Evolutionary conservation across 2,329 filamentous ascomycete genomes (phyloP).

Genomic region (Ilyonectria sp.): DNA sequence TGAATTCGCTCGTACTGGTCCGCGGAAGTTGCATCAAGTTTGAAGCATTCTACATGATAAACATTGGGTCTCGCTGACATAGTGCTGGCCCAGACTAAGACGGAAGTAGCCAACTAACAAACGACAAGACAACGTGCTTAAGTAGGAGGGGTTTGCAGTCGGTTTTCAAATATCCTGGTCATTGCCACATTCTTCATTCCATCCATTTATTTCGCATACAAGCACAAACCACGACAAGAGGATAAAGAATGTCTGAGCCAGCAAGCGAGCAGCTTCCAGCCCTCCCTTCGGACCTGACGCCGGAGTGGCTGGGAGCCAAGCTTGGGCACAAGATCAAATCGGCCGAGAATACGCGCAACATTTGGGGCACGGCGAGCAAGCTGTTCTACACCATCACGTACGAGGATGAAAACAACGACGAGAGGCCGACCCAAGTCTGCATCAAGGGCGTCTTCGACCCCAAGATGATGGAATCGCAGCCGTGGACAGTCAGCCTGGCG

Average conservation of each 20-base stretch:
- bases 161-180: constrained; percentile 6
- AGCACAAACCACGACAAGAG: neutral
- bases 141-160: neutral
- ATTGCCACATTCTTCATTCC: constrained; percentile 1
- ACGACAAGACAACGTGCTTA: neutral
- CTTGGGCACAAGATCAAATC: constrained; percentile 41
- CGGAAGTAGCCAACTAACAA: neutral
- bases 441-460: constrained; percentile 58
- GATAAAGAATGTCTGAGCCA: constrained; percentile 28
- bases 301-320: constrained; percentile 44
- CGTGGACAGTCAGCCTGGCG: constrained; percentile 47
- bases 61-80: neutral
- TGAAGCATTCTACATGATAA: neutral
- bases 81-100: neutral
- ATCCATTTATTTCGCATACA: constrained; percentile 7
- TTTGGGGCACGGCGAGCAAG: constrained; percentile 50
- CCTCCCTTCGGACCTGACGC: constrained; percentile 40
- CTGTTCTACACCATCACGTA: constrained; percentile 49
- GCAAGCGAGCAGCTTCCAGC: constrained; percentile 36
- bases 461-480: constrained; percentile 47
- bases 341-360: constrained; percentile 43
- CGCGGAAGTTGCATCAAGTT: neutral
- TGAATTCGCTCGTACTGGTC: neutral
- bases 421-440: constrained; percentile 46
- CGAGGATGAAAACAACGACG: constrained; percentile 38